Conservation (phyloP, 2,329 filamentous ascomycete genomes). For the Cladosporium sp. region DNA sequence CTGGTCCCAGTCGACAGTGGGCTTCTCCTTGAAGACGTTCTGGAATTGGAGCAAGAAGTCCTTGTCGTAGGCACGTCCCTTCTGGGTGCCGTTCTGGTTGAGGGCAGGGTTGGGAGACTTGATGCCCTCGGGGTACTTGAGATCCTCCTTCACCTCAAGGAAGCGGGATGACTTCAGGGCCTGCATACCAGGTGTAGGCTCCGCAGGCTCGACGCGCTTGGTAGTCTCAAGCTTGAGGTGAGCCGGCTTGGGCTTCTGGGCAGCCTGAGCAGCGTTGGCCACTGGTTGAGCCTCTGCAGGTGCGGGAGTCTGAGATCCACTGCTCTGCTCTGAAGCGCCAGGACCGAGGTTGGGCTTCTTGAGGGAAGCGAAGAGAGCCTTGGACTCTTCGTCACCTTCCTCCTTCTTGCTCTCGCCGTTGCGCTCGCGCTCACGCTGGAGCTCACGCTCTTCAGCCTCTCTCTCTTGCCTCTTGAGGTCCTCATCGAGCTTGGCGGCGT, state of each 20-base stretch:
- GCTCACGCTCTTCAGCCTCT: constrained; percentile 46
- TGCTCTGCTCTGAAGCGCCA: constrained; percentile 31
- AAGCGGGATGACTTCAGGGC: constrained; percentile 88
- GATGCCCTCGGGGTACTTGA: constrained; percentile 78
- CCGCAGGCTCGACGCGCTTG: constrained; percentile 81
- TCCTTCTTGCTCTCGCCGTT: constrained; percentile 19
- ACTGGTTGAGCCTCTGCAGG: constrained; percentile 35
- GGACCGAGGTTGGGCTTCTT: constrained; percentile 48
- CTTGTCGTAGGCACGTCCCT: constrained; percentile 89
- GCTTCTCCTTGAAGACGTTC: constrained; percentile 92
- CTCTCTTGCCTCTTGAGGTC: constrained; percentile 45
- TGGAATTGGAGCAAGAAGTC: constrained; percentile 96
- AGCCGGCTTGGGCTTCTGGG: constrained; percentile 73
- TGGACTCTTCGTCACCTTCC: constrained; percentile 35
- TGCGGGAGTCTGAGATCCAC: constrained; percentile 36
- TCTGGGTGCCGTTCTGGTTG: constrained; percentile 72
- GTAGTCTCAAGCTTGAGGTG: constrained; percentile 84
- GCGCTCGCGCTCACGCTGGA: constrained; percentile 37
- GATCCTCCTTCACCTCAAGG: constrained; percentile 66
- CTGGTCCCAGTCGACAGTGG: constrained; percentile 85
- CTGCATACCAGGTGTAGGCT: constrained; percentile 90
- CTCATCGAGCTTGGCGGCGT: constrained; percentile 51
- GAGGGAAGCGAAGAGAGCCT: constrained; percentile 43
- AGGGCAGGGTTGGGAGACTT: constrained; percentile 86
- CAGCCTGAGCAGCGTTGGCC: constrained; percentile 36